Conservation (phyloP, 2,329 filamentous ascomycete species). For the Ceratocystis smalleyi region DNA sequence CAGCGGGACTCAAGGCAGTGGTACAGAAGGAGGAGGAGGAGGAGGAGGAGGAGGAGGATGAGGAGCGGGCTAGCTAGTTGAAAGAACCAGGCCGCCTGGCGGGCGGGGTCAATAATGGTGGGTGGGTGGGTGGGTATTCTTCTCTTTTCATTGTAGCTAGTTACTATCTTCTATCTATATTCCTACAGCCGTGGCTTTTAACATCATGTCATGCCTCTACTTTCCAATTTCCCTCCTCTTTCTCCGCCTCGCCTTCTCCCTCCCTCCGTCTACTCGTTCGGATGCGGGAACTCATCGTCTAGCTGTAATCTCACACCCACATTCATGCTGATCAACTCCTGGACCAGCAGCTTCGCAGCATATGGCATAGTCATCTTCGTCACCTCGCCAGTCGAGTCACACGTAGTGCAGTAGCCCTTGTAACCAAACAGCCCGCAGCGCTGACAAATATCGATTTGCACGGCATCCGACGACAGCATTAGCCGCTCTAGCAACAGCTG, state of each 20-base stretch:
- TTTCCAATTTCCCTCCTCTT: neutral
- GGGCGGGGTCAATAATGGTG: neutral
- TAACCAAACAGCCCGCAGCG: slow-evolving; percentile 90
- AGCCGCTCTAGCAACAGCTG: slow-evolving; percentile 83
- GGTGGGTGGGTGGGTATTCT: neutral
- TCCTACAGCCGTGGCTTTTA: neutral
- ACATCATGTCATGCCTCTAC: neutral
- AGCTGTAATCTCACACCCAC: slow-evolving; percentile 84
- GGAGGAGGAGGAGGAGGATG: too few species aligned
- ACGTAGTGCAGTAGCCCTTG: slow-evolving; percentile 85
- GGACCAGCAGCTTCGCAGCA: slow-evolving; percentile 86
- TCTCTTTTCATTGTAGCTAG: neutral
- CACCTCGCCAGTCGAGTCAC: slow-evolving; percentile 68
- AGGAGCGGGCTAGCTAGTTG: neutral
- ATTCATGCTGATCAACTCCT: slow-evolving; percentile 97
- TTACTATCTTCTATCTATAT: neutral
- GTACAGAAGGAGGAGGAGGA: neutral
- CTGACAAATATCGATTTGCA: slow-evolving; percentile 86
- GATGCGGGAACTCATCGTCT: slow-evolving; percentile 80
- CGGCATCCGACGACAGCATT: slow-evolving; percentile 86
- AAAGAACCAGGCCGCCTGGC: neutral
- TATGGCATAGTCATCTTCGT: slow-evolving; percentile 95
- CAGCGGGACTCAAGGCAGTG: slow-evolving; percentile 40
- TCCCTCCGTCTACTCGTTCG: slow-evolving; percentile 24
- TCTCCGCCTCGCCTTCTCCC: neutral